Conservation (phyloP, 768 basidiomycete species). For the Suillus subluteus region DNA sequence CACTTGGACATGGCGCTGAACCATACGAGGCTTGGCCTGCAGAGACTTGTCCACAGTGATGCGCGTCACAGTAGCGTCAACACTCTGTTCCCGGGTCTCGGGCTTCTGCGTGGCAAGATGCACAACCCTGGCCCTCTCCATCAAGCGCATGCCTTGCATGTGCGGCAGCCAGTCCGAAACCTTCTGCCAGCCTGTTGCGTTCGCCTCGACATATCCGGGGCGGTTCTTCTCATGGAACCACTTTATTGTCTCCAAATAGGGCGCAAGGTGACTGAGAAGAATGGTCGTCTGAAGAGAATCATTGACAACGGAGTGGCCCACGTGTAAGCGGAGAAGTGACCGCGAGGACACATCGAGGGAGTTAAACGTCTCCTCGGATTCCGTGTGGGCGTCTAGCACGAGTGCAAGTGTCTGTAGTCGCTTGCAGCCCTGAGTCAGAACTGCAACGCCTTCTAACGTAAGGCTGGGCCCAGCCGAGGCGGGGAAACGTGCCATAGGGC, state of each 20-base stretch:
- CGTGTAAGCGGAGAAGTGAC: slow-evolving; percentile 70
- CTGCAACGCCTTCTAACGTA: slow-evolving; percentile 64
- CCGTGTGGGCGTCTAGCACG: slow-evolving; percentile 61
- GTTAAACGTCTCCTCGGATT: slow-evolving; percentile 47
- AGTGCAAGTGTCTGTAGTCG: slow-evolving; percentile 67
- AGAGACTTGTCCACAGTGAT: slow-evolving; percentile 43
- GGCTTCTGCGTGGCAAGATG: slow-evolving; percentile 23
- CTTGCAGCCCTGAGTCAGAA: slow-evolving; percentile 59
- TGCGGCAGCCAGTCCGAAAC: slow-evolving; percentile 73
- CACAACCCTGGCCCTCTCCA: slow-evolving; percentile 55
- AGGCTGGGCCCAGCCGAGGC: slow-evolving; percentile 54
- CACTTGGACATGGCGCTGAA: slow-evolving; percentile 41
- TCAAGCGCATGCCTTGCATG: slow-evolving; percentile 65
- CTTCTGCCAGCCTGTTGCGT: slow-evolving; percentile 70
- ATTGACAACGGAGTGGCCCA: slow-evolving; percentile 74
- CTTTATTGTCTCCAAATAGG: slow-evolving; percentile 66
- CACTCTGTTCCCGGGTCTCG: slow-evolving; percentile 40
- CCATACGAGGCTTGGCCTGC: slow-evolving; percentile 42
- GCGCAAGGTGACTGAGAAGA: slow-evolving; percentile 78
- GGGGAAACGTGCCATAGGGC: slow-evolving; percentile 70
- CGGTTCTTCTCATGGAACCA: slow-evolving; percentile 82
- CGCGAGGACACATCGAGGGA: slow-evolving; percentile 58
- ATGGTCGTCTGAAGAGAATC: slow-evolving; percentile 74
- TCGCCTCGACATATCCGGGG: slow-evolving; percentile 67
- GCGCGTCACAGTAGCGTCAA: slow-evolving; percentile 57